Evolutionary conservation across 306 rosid genomes (phyloP), one percentile per base, ranked within the genome.

Genomic region (Begonia masoniana): DNA sequence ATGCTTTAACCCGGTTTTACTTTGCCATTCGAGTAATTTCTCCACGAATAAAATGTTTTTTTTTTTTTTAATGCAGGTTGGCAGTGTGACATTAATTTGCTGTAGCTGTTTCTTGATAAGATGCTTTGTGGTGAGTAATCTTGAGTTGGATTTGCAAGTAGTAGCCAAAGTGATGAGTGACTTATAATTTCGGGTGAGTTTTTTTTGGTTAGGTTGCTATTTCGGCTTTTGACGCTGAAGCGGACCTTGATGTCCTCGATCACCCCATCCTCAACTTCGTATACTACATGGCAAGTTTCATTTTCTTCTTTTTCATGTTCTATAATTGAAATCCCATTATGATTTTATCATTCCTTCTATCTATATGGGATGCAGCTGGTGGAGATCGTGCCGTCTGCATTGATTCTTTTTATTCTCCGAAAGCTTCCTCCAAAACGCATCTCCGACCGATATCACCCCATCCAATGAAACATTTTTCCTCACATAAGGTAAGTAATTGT

Each of bases 371-470:
- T 47, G 59, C 77, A 82, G 95, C 59, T 82, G 71, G 88, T 80
- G 48, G 95, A 85, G 77, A 73, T 85, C 42, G 68, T 73, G 58
- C 95, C 95, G 19, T 82, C 88, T 0, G 83, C 79, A 12, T 56
- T 85, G 71, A 92, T 85, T 58, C 79, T 85, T 13, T 77, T 79
- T 68, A 79, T 82, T 55, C 71, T 85, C 57, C 47, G 95, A 35
- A 85, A 85, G 77, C 67, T 85, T 48, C 92, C 95, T 6, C 85
- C 82, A 14, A 76, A 76, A 60, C 69, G 83, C 26, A 70, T 75
- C 17, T 77, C 95, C 11, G 95, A 77, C 58, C 92, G 81, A 15
- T 85, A 85, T 59, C 92, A 85, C 50, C 83, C 92, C 46, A 77
- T 82, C 45, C 71, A 72, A 46, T 79, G 69, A 85, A 65, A 13